Percentiles rank a stretch among this genome's conserved stretches.
Conservation (phyloP, 129 eudicot species). For the Ambrosia artemisiifolia region DNA sequence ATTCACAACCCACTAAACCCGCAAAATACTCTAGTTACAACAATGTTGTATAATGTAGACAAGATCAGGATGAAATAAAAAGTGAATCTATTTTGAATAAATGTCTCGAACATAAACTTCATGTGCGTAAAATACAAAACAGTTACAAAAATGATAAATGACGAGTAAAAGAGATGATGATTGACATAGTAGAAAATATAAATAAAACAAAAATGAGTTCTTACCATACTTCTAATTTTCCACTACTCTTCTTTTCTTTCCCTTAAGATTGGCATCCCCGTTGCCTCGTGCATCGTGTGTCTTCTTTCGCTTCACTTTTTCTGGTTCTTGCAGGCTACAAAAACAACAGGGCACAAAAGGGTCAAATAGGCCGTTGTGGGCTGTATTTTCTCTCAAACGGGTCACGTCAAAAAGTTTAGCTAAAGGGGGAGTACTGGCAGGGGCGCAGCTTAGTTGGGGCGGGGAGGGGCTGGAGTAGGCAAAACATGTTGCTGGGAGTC, state of each 20-base stretch:
- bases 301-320: conserved; percentile 32
- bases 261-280: conserved; percentile 12
- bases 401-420: not conserved
- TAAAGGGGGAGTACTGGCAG: not conserved
- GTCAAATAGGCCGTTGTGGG: not conserved
- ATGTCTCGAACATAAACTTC: not conserved
- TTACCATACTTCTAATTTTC: conserved; percentile 8
- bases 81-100: not conserved
- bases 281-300: not conserved
- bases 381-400: not conserved
- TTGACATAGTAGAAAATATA: conserved; percentile 3
- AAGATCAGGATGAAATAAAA: not conserved
- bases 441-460: no score
- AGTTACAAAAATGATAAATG: conserved; percentile 2
- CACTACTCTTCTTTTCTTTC: conserved; percentile 30
- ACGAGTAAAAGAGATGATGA: not conserved
- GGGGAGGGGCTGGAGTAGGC: no score
- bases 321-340: conserved; percentile 28
- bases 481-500: not conserved
- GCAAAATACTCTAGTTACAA: not conserved
- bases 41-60: not conserved
- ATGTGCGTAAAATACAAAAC: conserved; percentile 13
- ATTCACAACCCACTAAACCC: no score
- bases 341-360: not conserved
- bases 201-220: not conserved